Evolutionary conservation across 768 basidiomycete species (phyloP), one percentile per base, ranked within the genome.

Genomic region (Suillus decipiens): DNA sequence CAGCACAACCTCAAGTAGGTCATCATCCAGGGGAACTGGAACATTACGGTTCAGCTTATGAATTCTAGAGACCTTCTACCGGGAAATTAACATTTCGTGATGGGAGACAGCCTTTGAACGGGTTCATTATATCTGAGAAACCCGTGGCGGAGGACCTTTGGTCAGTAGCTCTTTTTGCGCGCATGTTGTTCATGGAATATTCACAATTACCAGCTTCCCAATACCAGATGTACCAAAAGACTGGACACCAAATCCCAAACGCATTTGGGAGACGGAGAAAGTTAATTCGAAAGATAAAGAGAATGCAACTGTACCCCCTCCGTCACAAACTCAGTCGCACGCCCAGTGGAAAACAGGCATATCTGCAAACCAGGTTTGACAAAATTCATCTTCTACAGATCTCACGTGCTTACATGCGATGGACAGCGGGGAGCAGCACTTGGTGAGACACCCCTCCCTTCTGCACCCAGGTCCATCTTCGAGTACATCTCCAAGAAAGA

Each of bases 401-500:
- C 57, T 12, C 39, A 12, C 10, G 5, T 45, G 57, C 63, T 65
- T 8, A 76, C n/a, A 47, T 36, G 51, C 39, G 14, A 43, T 45
- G 31, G 36, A 36, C 66, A 98, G 95, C 85, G 97, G 58, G 96
- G 95, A 33, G 77, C 82, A 1, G 80, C 90, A 22, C 80, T 99
- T 0, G 96, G 96, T 60, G 97, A 99, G 76, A 85, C 85, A 11
- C 86, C 86, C 12, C 79, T 92, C 12, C 82, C 87, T 14, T 76
- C 87, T 3, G 84, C 83, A 15, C 85, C 91, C 2, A 86, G 87
- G 12, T 98, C 96, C 0, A 86, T 99, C 17, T 98, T 96, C 73
- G 96, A 99, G 51, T 99, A 88, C 72, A 86, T 99, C 73, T 96
- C 97, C 0, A 86, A 90, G 66, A 96, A 95, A 70, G 94, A 96